Conservation (phyloP, 2,329 filamentous ascomycete species). For the Scedosporium apiospermum region DNA sequence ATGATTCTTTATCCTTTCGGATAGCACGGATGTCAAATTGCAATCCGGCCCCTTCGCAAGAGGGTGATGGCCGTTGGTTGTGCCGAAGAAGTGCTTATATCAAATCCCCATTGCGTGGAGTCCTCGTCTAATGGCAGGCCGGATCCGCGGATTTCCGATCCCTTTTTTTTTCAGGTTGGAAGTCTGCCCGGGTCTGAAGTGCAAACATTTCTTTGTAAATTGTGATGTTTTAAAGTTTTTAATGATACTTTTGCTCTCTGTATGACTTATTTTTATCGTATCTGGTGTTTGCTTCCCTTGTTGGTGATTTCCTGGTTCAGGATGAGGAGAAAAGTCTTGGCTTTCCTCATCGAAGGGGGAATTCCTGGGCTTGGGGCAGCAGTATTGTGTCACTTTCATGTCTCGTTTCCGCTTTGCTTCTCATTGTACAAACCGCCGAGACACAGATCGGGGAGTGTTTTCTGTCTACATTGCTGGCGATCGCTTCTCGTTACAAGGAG, state of each 20-base stretch:
- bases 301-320: not conserved
- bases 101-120: slow-evolving; percentile 22
- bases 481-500: not conserved
- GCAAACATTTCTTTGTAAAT: not conserved
- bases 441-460: not conserved
- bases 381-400: not conserved
- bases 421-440: not conserved
- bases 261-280: not conserved
- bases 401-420: not conserved
- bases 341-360: not conserved
- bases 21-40: slow-evolving; percentile 99
- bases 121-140: slow-evolving; percentile 11
- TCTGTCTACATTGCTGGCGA: not conserved
- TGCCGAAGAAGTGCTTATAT: slow-evolving; percentile 99
- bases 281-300: not conserved
- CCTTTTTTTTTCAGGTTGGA: not conserved
- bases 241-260: not conserved
- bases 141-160: not conserved
- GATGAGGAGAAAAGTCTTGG: not conserved
- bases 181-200: slow-evolving; percentile 3
- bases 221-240: not conserved
- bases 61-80: slow-evolving; percentile 72
- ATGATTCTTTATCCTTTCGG: slow-evolving; percentile 1
- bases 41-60: slow-evolving; percentile 61
- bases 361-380: not conserved